Conservation (phyloP, 2,329 filamentous ascomycete species). For the Colletotrichum sp. region DNA sequence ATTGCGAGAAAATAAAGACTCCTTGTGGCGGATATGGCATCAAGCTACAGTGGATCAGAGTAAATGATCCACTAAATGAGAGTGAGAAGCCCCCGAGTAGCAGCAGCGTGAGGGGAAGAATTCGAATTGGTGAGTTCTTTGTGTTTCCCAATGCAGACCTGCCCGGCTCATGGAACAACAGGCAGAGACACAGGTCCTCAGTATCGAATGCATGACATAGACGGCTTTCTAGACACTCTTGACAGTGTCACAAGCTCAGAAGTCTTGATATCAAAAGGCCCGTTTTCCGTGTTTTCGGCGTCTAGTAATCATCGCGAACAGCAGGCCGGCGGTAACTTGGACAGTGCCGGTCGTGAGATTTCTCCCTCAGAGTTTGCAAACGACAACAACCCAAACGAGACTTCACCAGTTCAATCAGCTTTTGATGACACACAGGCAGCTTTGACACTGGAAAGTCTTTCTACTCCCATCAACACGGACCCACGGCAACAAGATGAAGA, state of each 20-base stretch:
- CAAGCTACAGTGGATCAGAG: background rate
- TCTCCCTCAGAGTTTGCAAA: background rate
- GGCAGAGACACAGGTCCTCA: background rate
- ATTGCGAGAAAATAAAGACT: background rate
- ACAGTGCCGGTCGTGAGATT: fast-evolving
- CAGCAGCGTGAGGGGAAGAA: background rate
- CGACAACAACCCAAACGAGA: background rate
- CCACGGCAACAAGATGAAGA: background rate
- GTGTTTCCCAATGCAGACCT: background rate
- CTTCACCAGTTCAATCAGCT: background rate
- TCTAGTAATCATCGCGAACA: background rate
- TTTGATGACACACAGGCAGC: background rate
- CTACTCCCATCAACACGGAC: background rate
- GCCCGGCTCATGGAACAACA: background rate
- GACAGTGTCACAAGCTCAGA: background rate
- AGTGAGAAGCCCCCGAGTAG: background rate
- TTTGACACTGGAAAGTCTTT: background rate
- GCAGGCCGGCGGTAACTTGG: fast-evolving
- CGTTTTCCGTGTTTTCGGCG: background rate
- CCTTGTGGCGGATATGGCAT: background rate
- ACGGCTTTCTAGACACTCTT: background rate
- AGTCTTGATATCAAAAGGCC: background rate
- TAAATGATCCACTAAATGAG: background rate
- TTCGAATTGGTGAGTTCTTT: background rate
- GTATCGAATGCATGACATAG: background rate